A percentile compares a stretch with the other conserved stretches of the same genome.
phyloP scores from a whole-genome alignment of 805 yeast species.

The Kregervanrija delftensis region DNA sequence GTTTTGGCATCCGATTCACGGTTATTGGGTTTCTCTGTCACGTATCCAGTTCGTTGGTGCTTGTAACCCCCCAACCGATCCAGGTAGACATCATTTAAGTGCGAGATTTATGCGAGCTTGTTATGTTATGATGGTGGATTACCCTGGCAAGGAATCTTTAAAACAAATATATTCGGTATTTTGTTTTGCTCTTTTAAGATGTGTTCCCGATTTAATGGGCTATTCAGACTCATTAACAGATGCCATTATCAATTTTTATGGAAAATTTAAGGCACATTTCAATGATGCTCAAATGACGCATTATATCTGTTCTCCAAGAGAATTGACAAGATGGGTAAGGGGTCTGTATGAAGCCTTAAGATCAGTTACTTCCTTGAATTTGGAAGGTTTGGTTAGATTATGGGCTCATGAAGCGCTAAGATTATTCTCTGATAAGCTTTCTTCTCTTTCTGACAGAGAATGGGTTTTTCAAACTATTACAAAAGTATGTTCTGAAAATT shows the following conservation, averaged over 20 bases:
- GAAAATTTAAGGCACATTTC: constrained; percentile 35
- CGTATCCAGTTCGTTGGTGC: constrained; percentile 88
- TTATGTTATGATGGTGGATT: constrained; percentile 64
- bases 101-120: constrained; percentile 62
- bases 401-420: constrained; percentile 82
- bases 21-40: constrained; percentile 58
- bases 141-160: constrained; percentile 63
- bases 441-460: constrained; percentile 34
- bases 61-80: constrained; percentile 82
- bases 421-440: constrained; percentile 69
- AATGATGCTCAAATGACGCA: constrained; percentile 38
- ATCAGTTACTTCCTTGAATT: constrained; percentile 19
- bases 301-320: constrained; percentile 83
- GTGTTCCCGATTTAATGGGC: constrained; percentile 54
- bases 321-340: constrained; percentile 78
- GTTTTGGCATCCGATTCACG: constrained; percentile 60
- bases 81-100: constrained; percentile 58
- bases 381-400: constrained; percentile 46
- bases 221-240: constrained; percentile 44
- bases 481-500: constrained; percentile 29
- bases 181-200: constrained; percentile 46
- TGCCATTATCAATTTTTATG: constrained; percentile 64
- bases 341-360: constrained; percentile 47
- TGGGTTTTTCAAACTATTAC: constrained; percentile 40
- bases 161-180: constrained; percentile 60